Evolutionary conservation across 1,139 yeast genomes (phyloP), one percentile per base, ranked within the genome.

Genomic region (Ashbya aceris): DNA sequence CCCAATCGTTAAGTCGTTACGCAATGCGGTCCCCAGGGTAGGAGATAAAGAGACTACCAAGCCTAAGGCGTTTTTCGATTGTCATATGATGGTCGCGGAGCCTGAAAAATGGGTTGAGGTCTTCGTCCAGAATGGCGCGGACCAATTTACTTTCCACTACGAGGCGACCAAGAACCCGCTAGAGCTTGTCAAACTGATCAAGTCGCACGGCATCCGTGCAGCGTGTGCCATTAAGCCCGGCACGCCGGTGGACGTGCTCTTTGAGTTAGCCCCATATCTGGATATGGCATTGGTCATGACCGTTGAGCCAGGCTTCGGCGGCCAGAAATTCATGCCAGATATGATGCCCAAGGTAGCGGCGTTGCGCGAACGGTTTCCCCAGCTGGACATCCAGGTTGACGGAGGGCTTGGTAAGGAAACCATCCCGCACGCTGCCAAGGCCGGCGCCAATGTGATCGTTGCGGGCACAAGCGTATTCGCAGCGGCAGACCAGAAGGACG

Each of bases 261-360:
- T 71, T 56, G 91, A 85, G 27, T 67, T 85, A 51, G 93, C 80
- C 28, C 80, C 82, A 43, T 69, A 77, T 50, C 70, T 91, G 53
- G 97, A 93, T 62, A 84, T 91, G 95, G 91, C 87, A 7, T 72
- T 91, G 48, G 82, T 91, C 41, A 93, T 91, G 98, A 91, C 98
- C 3, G 98, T 91, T 36, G 98, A 91, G 65, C 98, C 98, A 7
- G 98, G 98, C 1, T 91, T 91, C 60, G 98, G 98, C 30, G 99
- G 99, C 39, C 99, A 91, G 66, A 83, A 83, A 64, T 93, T 91
- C 70, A 87, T 85, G 96, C 70, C 77, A 11, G 84, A 80, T 48
- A 89, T 89, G 96, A 89, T 91, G 97, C 85, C 93, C 48, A 91
- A 91, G 67, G 97, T 91, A 37, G 80, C 77, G 55, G 70, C 70